Conservation (phyloP, 2,329 filamentous ascomycete species). For the Raffaelea arxii region DNA sequence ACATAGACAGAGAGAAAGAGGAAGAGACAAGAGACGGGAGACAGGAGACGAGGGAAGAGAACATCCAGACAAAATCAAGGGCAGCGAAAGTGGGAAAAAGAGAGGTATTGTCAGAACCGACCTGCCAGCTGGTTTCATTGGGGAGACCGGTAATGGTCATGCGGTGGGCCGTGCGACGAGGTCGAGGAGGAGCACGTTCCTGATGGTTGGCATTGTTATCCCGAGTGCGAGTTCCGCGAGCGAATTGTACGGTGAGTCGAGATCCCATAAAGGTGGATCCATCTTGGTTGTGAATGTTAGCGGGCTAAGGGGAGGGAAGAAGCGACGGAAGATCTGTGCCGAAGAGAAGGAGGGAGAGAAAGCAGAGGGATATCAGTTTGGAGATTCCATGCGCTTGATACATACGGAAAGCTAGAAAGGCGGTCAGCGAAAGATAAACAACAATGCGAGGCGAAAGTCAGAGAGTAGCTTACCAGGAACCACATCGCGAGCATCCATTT, state of each 20-base stretch:
- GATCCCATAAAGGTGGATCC: constrained; percentile 97
- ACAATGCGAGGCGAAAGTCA: neutral
- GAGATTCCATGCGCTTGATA: neutral
- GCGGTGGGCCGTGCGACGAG: constrained; percentile 86
- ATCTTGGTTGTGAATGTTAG: constrained; percentile 56
- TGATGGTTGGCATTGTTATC: constrained; percentile 35
- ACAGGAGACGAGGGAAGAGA: neutral
- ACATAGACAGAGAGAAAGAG: neutral
- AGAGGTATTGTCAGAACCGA: constrained; percentile 49
- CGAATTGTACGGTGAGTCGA: constrained; percentile 95
- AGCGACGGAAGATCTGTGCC: constrained; percentile 12
- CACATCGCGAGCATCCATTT: constrained; percentile 95
- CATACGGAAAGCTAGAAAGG: constrained; percentile 12
- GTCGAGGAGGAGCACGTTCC: constrained; percentile 57
- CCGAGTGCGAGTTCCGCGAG: constrained; percentile 65
- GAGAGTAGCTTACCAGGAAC: constrained; percentile 70
- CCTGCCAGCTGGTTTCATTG: constrained; percentile 99
- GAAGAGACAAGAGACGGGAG: neutral
- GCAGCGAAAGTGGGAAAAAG: constrained; percentile 34
- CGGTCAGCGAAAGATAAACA: neutral
- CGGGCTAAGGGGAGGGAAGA: constrained; percentile 16
- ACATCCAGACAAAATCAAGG: neutral
- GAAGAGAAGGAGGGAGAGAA: too few species aligned
- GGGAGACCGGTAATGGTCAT: constrained; percentile 98
- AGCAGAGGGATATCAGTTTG: too few species aligned